Conservation (phyloP, 768 basidiomycete species). For the Boletus vinaceobasis region DNA sequence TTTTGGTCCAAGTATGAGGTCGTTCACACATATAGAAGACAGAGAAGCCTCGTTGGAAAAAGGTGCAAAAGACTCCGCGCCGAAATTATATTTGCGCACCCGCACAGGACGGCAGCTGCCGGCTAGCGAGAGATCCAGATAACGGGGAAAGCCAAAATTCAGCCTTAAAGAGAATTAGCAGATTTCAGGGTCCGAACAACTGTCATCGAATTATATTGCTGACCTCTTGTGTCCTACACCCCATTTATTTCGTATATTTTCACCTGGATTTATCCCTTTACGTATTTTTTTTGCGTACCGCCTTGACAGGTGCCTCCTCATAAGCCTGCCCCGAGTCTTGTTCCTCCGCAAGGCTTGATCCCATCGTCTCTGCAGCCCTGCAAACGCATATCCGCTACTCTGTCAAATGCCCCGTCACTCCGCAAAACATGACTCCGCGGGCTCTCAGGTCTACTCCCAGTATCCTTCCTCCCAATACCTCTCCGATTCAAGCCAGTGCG, state of each 20-base stretch:
- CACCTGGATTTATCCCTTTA: conserved; percentile 20
- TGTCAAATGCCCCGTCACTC: conserved; percentile 31
- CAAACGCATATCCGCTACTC: conserved; percentile 5
- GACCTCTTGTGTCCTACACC: conserved; percentile 9
- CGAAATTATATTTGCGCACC: conserved; percentile 31
- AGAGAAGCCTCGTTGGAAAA: conserved; percentile 8
- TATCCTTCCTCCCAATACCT: conserved; percentile 22
- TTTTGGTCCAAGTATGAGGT: conserved; percentile 5
- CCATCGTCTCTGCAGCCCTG: conserved; percentile 30
- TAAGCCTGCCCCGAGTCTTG: conserved; percentile 27
- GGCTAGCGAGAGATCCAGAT: conserved; percentile 30
- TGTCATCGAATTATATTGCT: conserved; percentile 29
- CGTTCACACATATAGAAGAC: conserved; percentile 19
- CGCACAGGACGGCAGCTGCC: conserved; percentile 28
- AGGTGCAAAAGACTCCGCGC: conserved; percentile 27
- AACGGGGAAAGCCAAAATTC: conserved; percentile 34
- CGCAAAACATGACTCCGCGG: conserved; percentile 24
- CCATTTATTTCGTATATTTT: conserved; percentile 30
- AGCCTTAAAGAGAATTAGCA: conserved; percentile 25
- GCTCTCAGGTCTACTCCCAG: conserved; percentile 16
- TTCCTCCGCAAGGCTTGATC: conserved; percentile 26
- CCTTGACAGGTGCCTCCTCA: conserved; percentile 36
- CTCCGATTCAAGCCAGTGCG: conserved; percentile 26
- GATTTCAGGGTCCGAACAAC: conserved; percentile 33
- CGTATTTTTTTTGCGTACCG: conserved; percentile 35